Conservation (phyloP, 768 basidiomycete genomes). For the Calvatia gigantea region DNA sequence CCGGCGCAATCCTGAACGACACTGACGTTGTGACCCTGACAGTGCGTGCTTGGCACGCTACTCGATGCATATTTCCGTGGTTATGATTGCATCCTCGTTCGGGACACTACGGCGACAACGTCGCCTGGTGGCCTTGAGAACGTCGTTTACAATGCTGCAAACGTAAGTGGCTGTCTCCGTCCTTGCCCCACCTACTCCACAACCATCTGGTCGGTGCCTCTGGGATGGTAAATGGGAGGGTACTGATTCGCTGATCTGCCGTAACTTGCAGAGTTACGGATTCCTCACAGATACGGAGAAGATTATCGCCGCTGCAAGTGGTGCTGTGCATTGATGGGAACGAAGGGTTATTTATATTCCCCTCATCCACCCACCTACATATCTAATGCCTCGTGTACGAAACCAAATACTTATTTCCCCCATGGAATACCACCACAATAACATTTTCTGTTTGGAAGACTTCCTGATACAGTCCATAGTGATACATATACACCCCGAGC, state of each 20-base stretch:
- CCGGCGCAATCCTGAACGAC: neutral
- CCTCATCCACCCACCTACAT: neutral
- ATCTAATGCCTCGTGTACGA: slow-evolving; percentile 3
- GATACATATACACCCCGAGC: slow-evolving; percentile 4
- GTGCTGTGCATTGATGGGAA: neutral
- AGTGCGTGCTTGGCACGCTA: slow-evolving; percentile 67
- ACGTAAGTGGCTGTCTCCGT: slow-evolving; percentile 34
- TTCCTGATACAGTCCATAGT: slow-evolving; percentile 5
- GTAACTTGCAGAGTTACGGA: slow-evolving; percentile 43
- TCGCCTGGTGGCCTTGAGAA: slow-evolving; percentile 59
- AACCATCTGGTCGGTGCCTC: neutral
- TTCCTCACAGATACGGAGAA: slow-evolving; percentile 41
- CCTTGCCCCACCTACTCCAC: neutral
- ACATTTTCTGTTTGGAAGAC: neutral
- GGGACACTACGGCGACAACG: slow-evolving; percentile 61
- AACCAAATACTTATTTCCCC: neutral
- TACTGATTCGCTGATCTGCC: slow-evolving; percentile 7
- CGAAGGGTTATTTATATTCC: neutral
- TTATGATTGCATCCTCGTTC: slow-evolving; percentile 57
- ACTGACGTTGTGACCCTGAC: slow-evolving; percentile 1
- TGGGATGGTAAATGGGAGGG: neutral
- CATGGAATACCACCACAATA: neutral
- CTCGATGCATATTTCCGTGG: slow-evolving; percentile 62
- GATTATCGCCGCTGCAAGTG: slow-evolving; percentile 22
- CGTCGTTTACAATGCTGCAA: slow-evolving; percentile 52